phyloP scores from a whole-genome alignment of 2,329 filamentous ascomycete genomes.

The Cytospora leucostoma region DNA sequence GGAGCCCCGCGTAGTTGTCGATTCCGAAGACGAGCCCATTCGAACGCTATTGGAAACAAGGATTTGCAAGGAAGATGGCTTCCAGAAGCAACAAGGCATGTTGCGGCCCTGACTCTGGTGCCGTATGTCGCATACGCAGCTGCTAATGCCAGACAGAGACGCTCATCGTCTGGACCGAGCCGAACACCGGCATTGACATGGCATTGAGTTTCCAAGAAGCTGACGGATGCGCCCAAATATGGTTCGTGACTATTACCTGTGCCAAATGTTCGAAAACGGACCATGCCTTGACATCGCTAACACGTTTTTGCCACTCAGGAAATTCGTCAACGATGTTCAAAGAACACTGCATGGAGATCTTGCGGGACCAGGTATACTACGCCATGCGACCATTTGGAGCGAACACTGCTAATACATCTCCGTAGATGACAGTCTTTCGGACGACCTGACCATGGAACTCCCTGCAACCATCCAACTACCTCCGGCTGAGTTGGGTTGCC shows the following conservation, averaged over 20 bases:
- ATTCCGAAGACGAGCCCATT: slow-evolving; percentile 88
- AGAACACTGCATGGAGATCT: slow-evolving; percentile 66
- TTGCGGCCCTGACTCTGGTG: slow-evolving; percentile 30
- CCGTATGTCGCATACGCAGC: slow-evolving; percentile 32
- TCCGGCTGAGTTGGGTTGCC: slow-evolving; percentile 75
- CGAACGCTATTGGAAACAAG: slow-evolving; percentile 83
- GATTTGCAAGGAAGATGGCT: slow-evolving; percentile 91
- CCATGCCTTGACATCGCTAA: slow-evolving; percentile 31
- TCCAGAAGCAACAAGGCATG: slow-evolving; percentile 95
- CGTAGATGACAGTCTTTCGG: slow-evolving; percentile 81
- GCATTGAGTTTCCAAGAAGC: slow-evolving; percentile 97
- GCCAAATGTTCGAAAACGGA: not conserved
- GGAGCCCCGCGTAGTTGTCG: slow-evolving; percentile 84
- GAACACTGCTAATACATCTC: slow-evolving; percentile 33
- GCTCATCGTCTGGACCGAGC: slow-evolving; percentile 96
- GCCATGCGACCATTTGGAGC: not conserved
- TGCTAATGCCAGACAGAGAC: slow-evolving; percentile 65
- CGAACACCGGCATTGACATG: slow-evolving; percentile 84
- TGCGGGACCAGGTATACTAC: slow-evolving; percentile 59
- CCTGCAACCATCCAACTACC: slow-evolving; percentile 72
- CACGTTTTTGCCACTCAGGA: slow-evolving; percentile 55
- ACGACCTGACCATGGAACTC: slow-evolving; percentile 79
- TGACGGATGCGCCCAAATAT: slow-evolving; percentile 89
- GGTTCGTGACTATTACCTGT: slow-evolving; percentile 54
- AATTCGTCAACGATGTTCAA: slow-evolving; percentile 87